Conservation (phyloP, 2,329 filamentous ascomycete genomes). For the Gaeumannomyces sp. region DNA sequence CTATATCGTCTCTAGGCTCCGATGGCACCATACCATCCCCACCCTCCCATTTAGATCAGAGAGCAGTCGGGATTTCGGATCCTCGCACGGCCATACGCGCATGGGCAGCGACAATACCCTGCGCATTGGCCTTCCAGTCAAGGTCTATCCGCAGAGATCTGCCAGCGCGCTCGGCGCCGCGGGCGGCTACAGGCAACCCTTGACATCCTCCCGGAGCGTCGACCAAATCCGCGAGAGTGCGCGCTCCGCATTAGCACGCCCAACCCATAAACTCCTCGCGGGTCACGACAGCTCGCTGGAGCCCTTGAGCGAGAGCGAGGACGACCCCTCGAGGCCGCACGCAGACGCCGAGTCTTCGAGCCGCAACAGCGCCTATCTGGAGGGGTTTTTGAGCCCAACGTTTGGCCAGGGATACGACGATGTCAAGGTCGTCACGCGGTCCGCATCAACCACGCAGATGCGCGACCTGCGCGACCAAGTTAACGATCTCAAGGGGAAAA, state of each 20-base stretch:
- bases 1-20: slow-evolving; percentile 56
- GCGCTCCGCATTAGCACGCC: slow-evolving; percentile 13
- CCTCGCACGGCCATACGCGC: slow-evolving; percentile 46
- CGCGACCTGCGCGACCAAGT: slow-evolving; percentile 76
- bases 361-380: slow-evolving; percentile 26
- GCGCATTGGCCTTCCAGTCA: slow-evolving; percentile 34
- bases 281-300: slow-evolving; percentile 39
- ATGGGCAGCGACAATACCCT: slow-evolving; percentile 57
- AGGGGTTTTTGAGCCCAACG: slow-evolving; percentile 38
- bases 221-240: slow-evolving; percentile 32
- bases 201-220: slow-evolving; percentile 36
- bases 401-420: slow-evolving; percentile 27
- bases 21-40: slow-evolving; percentile 47
- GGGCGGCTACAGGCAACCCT: slow-evolving; percentile 49
- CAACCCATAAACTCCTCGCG: slow-evolving; percentile 32
- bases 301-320: slow-evolving; percentile 48
- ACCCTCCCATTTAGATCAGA: slow-evolving; percentile 36
- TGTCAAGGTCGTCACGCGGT: slow-evolving; percentile 52
- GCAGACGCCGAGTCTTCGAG: slow-evolving; percentile 14
- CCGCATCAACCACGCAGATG: slow-evolving; percentile 67
- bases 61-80: slow-evolving; percentile 16
- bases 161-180: slow-evolving; percentile 58
- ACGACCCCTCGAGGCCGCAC: slow-evolving; percentile 14
- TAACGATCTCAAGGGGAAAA: slow-evolving; percentile 77
- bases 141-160: slow-evolving; percentile 47